Percentiles rank a stretch among this genome's conserved stretches.
These are phyloP conservation scores for Aspergillus caelatus DNA, from an alignment of 2,329 filamentous ascomycete genomes.

Conservation along the genomic window DNA sequence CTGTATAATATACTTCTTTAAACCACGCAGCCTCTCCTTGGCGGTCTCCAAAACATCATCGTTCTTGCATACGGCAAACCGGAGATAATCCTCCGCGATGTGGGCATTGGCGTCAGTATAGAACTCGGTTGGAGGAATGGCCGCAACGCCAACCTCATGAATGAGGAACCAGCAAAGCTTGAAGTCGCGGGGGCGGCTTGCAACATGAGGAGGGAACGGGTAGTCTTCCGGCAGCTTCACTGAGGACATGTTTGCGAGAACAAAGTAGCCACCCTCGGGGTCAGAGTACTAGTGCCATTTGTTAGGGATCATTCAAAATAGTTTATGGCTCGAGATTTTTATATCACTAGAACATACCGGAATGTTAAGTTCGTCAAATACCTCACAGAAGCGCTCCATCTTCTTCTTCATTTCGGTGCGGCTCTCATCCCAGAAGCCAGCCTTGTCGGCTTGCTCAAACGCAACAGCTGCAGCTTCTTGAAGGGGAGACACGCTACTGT, in stretches of 20 bases:
- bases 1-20: constrained; percentile 69
- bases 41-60: constrained; percentile 80
- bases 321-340: not conserved
- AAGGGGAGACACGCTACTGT: constrained; percentile 86
- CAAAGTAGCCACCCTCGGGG: constrained; percentile 96
- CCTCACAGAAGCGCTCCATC: constrained; percentile 80
- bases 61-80: constrained; percentile 96
- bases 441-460: constrained; percentile 83
- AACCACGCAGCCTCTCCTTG: constrained; percentile 71
- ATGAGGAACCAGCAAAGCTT: constrained; percentile 96
- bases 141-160: constrained; percentile 91
- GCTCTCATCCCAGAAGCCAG: constrained; percentile 85
- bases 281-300: constrained; percentile 67
- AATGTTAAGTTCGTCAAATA: constrained; percentile 74
- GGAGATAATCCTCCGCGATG: constrained; percentile 88
- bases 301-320: not conserved
- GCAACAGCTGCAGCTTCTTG: constrained; percentile 94
- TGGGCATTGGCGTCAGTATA: constrained; percentile 83
- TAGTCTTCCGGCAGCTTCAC: constrained; percentile 83
- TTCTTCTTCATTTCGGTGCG: constrained; percentile 88
- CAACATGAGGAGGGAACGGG: constrained; percentile 86
- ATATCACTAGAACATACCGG: constrained; percentile 49
- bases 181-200: constrained; percentile 84
- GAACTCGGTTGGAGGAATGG: constrained; percentile 96
- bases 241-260: constrained; percentile 89